Evolutionary conservation across 2,329 filamentous ascomycete genomes (phyloP).

Genomic region (Xylaria sp.): DNA sequence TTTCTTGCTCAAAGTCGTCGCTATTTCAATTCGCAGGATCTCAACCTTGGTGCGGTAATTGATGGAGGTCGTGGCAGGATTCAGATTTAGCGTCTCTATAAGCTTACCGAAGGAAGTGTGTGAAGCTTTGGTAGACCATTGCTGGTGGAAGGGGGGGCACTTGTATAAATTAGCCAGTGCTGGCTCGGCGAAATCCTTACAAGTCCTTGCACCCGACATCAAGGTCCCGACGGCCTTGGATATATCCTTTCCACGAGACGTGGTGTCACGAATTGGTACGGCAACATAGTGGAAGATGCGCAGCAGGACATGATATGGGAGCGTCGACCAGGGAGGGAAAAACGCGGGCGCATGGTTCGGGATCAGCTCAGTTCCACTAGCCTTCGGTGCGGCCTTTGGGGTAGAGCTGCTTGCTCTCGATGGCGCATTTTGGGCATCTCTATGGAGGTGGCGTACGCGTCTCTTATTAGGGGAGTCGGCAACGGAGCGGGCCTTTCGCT

Average conservation of each 20-base stretch:
- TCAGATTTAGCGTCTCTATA: slow-evolving; percentile 42
- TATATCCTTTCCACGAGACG: slow-evolving; percentile 45
- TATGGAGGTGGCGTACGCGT: slow-evolving; percentile 1
- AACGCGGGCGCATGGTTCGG: slow-evolving; percentile 46
- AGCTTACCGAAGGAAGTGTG: slow-evolving; percentile 55
- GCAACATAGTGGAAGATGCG: slow-evolving; percentile 72
- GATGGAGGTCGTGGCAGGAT: slow-evolving; percentile 51
- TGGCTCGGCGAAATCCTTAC: slow-evolving; percentile 69
- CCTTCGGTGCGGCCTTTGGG: neutral
- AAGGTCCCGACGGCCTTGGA: slow-evolving; percentile 52
- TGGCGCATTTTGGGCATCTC: neutral
- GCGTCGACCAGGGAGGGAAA: slow-evolving; percentile 51
- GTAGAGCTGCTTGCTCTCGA: slow-evolving; percentile 1
- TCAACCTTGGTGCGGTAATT: slow-evolving; percentile 75
- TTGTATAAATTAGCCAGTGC: slow-evolving; percentile 74
- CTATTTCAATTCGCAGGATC: slow-evolving; percentile 69
- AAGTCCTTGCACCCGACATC: slow-evolving; percentile 62
- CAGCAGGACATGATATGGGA: slow-evolving; percentile 70
- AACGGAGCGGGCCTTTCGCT: slow-evolving; percentile 13
- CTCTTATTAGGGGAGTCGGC: slow-evolving; percentile 10
- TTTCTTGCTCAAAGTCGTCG: slow-evolving; percentile 37
- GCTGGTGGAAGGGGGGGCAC: slow-evolving; percentile 62
- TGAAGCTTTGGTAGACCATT: slow-evolving; percentile 44
- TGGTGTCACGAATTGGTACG: slow-evolving; percentile 53
- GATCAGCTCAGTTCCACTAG: neutral